phyloP scores from a whole-genome alignment of 106 monocot genomes.

The Dactylorhiza incarnata region DNA sequence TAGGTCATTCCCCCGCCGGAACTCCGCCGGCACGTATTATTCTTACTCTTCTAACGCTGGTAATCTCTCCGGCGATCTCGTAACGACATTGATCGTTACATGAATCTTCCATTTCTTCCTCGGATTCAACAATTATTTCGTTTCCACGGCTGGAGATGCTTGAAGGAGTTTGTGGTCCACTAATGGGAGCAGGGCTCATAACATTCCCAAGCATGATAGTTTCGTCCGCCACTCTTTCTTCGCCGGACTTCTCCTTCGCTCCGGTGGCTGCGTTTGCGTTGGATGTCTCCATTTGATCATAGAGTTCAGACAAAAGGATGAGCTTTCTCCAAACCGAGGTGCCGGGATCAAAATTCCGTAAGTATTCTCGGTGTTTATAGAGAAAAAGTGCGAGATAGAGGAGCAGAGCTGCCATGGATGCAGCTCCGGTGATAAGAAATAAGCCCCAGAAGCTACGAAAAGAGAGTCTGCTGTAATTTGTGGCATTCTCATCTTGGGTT shows the following conservation, averaged over 20 bases:
- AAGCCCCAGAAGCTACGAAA: constrained; percentile 55
- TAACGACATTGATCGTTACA: too few species aligned
- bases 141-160: constrained; percentile 7
- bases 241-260: background rate
- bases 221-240: background rate
- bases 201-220: background rate
- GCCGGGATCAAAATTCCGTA: background rate
- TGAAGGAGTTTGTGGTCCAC: constrained; percentile 17
- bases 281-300: constrained; percentile 14
- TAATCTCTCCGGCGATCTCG: too few species aligned
- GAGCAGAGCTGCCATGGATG: constrained; percentile 29
- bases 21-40: too few species aligned
- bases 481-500: constrained; percentile 4
- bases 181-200: background rate
- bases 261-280: background rate
- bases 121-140: constrained; percentile 8
- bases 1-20: too few species aligned
- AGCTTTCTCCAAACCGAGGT: constrained; percentile 11
- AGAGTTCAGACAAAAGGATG: constrained; percentile 14
- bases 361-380: constrained; percentile 3
- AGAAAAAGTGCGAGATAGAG: constrained; percentile 11
- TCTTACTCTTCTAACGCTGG: too few species aligned
- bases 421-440: constrained; percentile 51
- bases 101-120: constrained; percentile 18
- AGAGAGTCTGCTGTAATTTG: constrained; percentile 34